Base-by-base conservation (phyloP, 2,329 filamentous ascomycete species). In the Pseudomassariella vexata region DNA sequence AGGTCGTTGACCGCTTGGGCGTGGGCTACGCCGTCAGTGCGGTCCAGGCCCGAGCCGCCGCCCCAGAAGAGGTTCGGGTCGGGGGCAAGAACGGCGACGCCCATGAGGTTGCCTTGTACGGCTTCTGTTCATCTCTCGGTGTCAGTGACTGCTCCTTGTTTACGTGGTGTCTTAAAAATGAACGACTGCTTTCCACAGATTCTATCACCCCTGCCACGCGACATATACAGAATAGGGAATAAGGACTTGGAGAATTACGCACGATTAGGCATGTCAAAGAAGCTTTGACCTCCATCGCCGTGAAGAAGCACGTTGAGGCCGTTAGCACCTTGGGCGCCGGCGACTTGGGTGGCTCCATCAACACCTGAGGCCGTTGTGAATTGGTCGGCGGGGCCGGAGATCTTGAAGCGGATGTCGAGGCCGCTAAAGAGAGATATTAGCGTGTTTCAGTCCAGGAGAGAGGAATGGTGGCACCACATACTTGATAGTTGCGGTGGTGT, bases 301-400 rank as follows among this genome's bases (percentile, higher is more conserved):
- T 78, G 73, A 4, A 78, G 62, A 21, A 78, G 63, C 10, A 78
- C 66, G 43, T 77, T 77, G 6, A 73, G 57, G 30, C 70, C 70
- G 19, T 71, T 53, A 6, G 53, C 40, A 5, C 65, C 63, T 0
- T 46, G 34, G 3, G 52, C 47, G 15, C 48, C 46, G 14, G 57
- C 44, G 1, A 25, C 38, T 30, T 51, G 56, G 15, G 50, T 37
- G 6, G 46, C 70, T 21, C 70, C 71, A n/a, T 58, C 47, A 1
- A 76, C 65, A 23, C 66, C 64, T 4, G 68, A 68, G 9, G 51
- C 54, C 2, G 63, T 47, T 5, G 68, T 66, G 55, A 78, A 77
- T 33, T 69, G 63, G 35, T 65, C 56, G 21, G 69, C 70, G 2
- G 73, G 73, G 2, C 62, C 72, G 30, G 66, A 68, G 38, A 77